Conservation (phyloP, 2,329 filamentous ascomycete species). For the Talaromyces sp. region DNA sequence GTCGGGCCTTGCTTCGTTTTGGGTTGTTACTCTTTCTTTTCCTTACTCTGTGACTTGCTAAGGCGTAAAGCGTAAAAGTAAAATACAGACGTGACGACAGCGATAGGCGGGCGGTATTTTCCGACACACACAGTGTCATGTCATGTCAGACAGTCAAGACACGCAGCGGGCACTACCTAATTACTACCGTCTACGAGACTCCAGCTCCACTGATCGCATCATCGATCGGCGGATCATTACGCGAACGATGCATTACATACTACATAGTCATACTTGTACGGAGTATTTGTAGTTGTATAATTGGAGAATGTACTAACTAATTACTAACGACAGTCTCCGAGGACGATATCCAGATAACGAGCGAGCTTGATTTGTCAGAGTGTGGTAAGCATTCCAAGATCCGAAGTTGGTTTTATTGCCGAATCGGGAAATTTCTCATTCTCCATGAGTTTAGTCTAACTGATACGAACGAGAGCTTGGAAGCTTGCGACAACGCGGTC, state of each 20-base stretch:
- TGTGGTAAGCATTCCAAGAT: too few relatives aligned
- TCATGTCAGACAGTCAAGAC: too few relatives aligned
- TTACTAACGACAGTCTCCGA: too few relatives aligned
- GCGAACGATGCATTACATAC: not conserved
- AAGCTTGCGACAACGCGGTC: not conserved
- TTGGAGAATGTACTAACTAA: too few relatives aligned
- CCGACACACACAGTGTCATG: not conserved
- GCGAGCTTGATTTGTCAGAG: not conserved
- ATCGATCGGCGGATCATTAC: not conserved
- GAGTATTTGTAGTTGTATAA: too few relatives aligned
- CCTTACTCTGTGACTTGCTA: not conserved
- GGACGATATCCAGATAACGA: not conserved
- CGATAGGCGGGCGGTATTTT: not conserved
- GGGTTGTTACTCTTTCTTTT: not conserved
- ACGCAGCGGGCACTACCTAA: not conserved
- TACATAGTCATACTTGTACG: too few relatives aligned
- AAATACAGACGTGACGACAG: too few relatives aligned
- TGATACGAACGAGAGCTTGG: not conserved
- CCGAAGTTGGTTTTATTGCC: not conserved
- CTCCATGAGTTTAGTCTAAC: too few relatives aligned
- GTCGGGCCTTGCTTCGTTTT: not conserved
- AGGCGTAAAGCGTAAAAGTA: too few relatives aligned
- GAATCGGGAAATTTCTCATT: not conserved
- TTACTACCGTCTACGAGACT: not conserved
- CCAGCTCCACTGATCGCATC: not conserved